Percentiles rank a stretch among this genome's conserved stretches.
Conservation (phyloP, 768 basidiomycete species). For the Kwoniella botswanensis region DNA sequence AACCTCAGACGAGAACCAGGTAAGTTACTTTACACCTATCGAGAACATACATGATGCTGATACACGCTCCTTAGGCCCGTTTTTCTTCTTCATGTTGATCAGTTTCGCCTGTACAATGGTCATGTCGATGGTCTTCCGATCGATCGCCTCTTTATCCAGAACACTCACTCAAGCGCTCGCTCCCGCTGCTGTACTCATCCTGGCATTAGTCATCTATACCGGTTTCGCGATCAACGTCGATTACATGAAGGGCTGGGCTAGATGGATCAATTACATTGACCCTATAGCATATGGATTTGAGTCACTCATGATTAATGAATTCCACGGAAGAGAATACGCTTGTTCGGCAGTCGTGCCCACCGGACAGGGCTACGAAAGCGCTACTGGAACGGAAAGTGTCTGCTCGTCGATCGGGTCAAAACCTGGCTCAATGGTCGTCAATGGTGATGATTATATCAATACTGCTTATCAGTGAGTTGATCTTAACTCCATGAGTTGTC, state of each 20-base stretch:
- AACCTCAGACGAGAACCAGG: conserved; percentile 62
- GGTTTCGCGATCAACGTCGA: conserved; percentile 62
- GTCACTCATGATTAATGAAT: conserved; percentile 83
- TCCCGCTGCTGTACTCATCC: conserved; percentile 69
- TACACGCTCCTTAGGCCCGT: conserved; percentile 42
- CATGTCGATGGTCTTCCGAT: conserved; percentile 64
- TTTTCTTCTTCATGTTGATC: conserved; percentile 63
- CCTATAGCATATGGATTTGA: conserved; percentile 77
- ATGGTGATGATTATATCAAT: conserved; percentile 37
- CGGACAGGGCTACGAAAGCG: conserved; percentile 35
- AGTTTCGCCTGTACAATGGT: conserved; percentile 66
- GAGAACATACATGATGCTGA: background rate
- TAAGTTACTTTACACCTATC: conserved; percentile 58
- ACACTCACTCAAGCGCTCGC: conserved; percentile 68
- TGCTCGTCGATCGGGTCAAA: conserved; percentile 53
- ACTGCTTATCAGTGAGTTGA: conserved; percentile 10
- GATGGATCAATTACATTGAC: conserved; percentile 70
- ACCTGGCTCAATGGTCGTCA: conserved; percentile 49
- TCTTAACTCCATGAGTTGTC: background rate
- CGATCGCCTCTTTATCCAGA: conserved; percentile 70
- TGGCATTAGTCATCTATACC: conserved; percentile 74
- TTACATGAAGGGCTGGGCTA: conserved; percentile 59
- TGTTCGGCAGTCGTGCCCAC: conserved; percentile 56
- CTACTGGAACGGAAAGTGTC: conserved; percentile 30
- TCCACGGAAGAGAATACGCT: conserved; percentile 68